Evolutionary conservation across 768 basidiomycete species (phyloP).

Genomic region (Termitomyces sp.): DNA sequence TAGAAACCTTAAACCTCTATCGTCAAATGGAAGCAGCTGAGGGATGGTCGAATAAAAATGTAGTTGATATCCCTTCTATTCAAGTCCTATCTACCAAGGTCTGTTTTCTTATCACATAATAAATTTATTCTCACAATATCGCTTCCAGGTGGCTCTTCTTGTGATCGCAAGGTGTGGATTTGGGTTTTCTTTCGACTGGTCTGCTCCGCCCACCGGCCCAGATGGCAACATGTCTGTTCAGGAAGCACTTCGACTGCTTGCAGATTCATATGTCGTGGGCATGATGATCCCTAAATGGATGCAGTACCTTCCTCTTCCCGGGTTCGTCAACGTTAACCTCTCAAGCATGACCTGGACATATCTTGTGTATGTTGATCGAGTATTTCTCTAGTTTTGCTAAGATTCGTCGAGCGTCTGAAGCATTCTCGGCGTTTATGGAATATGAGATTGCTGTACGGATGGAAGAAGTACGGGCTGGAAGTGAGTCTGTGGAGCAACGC

Average conservation of each 20-base stretch:
- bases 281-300: constrained; percentile 5
- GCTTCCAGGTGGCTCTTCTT: constrained; percentile 33
- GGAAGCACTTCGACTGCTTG: constrained; percentile 29
- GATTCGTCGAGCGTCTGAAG: constrained; percentile 23
- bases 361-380: not conserved
- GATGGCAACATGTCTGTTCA: constrained; percentile 35
- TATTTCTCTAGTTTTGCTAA: constrained; percentile 21
- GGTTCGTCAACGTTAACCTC: constrained; percentile 4
- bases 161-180: constrained; percentile 42
- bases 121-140: not conserved
- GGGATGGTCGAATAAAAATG: constrained; percentile 19
- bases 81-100: constrained; percentile 3
- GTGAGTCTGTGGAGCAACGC: constrained; percentile 1
- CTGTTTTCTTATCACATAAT: not conserved
- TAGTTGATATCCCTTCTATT: constrained; percentile 14
- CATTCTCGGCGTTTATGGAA: constrained; percentile 33
- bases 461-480: constrained; percentile 17
- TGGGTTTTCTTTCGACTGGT: constrained; percentile 39
- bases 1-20: constrained; percentile 24
- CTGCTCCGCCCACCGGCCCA: constrained; percentile 27
- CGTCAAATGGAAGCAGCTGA: constrained; percentile 26
- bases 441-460: constrained; percentile 29
- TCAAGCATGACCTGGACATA: not conserved
- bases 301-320: constrained; percentile 9
- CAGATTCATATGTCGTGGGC: constrained; percentile 19